phyloP scores from a whole-genome alignment of 179 eudicot genomes.

The Corrigiola litoralis region DNA sequence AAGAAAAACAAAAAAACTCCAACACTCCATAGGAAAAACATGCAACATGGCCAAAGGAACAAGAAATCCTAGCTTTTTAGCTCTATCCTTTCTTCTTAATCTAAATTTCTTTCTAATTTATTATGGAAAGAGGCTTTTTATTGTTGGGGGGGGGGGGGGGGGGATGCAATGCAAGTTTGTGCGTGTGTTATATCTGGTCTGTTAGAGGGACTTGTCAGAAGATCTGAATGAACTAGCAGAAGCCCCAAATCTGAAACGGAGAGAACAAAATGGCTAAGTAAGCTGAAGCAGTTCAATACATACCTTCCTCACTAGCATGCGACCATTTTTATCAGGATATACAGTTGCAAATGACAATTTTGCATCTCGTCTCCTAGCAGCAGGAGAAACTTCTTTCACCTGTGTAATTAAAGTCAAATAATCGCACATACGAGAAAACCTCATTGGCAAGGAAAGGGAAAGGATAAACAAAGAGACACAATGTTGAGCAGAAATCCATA shows the following conservation, averaged over 20 bases:
- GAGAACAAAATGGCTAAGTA: background rate
- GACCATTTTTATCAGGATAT: slow-evolving; percentile 84
- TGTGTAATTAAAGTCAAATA: slow-evolving; percentile 23
- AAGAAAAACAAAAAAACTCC: background rate
- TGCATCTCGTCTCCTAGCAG: slow-evolving; percentile 90
- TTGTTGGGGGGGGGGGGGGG: too few relatives aligned
- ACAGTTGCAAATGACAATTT: slow-evolving; percentile 88
- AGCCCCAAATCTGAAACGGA: background rate
- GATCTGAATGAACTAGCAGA: background rate
- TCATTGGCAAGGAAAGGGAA: background rate
- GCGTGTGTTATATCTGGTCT: too few relatives aligned
- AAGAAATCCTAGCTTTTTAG: too few relatives aligned
- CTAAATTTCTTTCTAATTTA: too few relatives aligned
- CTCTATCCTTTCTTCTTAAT: too few relatives aligned
- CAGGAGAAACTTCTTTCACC: slow-evolving; percentile 97
- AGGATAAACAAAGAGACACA: background rate
- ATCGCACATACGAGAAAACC: background rate
- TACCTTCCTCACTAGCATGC: slow-evolving; percentile 73
- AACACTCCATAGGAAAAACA: too few relatives aligned
- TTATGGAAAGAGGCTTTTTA: too few relatives aligned
- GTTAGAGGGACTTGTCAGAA: too few relatives aligned
- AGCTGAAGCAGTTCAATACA: slow-evolving; percentile 6
- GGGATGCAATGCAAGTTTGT: background rate
- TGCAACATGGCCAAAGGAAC: too few relatives aligned
- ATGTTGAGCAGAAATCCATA: slow-evolving; percentile 21